A percentile compares a stretch with the other conserved stretches of the same genome.
These are phyloP conservation scores for Ogataea salicorniae DNA, from an alignment of 805 yeast genomes.

Conservation along the genomic window DNA sequence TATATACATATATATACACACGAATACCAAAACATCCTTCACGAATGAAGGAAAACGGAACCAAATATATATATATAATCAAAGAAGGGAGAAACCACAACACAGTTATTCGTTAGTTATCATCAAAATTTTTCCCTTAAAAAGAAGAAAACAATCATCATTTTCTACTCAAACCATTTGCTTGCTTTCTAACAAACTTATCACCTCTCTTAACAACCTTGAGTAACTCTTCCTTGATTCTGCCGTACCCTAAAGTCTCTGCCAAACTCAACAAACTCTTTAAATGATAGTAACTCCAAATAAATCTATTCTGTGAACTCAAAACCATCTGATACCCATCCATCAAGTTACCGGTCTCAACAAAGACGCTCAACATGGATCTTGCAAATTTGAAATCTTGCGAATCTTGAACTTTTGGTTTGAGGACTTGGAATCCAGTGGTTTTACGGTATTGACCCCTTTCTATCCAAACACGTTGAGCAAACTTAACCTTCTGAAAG, in stretches of 20 bases:
- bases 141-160: too few relatives aligned
- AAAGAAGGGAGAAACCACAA: too few relatives aligned
- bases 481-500: constrained; percentile 50
- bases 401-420: constrained; percentile 33
- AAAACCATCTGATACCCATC: constrained; percentile 69
- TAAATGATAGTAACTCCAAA: constrained; percentile 56
- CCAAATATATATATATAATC: too few relatives aligned
- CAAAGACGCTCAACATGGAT: constrained; percentile 58
- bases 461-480: constrained; percentile 67
- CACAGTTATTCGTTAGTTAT: too few relatives aligned
- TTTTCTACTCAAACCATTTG: too few relatives aligned
- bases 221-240: constrained; percentile 25
- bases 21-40: too few relatives aligned
- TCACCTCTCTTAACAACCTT: constrained; percentile 19
- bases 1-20: too few relatives aligned
- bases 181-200: constrained; percentile 6
- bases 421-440: constrained; percentile 37
- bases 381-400: constrained; percentile 68
- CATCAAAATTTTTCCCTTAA: too few relatives aligned
- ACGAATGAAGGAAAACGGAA: too few relatives aligned
- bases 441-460: constrained; percentile 71
- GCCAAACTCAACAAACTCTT: constrained; percentile 37
- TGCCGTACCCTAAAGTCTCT: constrained; percentile 39
- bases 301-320: constrained; percentile 62
- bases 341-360: constrained; percentile 47